Evolutionary conservation across 1,284 basidiomycete genomes (phyloP).

Genomic region (Ganoderma lucidum): DNA sequence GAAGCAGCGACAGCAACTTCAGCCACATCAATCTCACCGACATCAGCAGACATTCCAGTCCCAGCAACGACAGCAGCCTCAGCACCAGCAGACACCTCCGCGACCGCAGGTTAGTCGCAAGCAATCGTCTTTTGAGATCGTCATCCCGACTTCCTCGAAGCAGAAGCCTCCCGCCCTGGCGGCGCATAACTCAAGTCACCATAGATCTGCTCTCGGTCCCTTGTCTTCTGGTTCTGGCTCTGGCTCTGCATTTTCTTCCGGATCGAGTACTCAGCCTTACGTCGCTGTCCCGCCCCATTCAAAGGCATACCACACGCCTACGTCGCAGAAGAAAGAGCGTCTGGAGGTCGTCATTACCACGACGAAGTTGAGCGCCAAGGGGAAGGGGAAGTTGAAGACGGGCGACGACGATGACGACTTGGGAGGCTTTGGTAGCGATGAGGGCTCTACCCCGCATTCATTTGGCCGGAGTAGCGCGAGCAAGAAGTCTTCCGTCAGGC

Average conservation of each 20-base stretch:
- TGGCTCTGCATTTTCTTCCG: background rate
- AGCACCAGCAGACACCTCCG: conserved; percentile 3
- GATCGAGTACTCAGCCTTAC: conserved; percentile 54
- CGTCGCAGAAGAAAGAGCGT: conserved; percentile 35
- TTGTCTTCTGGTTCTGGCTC: conserved; percentile 5
- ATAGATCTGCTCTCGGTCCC: conserved; percentile 4
- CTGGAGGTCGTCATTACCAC: conserved; percentile 31
- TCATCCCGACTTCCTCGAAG: conserved; percentile 27
- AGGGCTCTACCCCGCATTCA: conserved; percentile 48
- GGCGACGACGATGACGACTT: conserved; percentile 56
- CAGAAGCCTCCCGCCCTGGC: conserved; percentile 20
- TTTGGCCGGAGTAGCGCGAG: conserved; percentile 26
- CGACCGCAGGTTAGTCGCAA: conserved; percentile 1
- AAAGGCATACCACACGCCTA: conserved; percentile 57
- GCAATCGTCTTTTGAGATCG: conserved; percentile 23
- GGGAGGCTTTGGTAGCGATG: conserved; percentile 66
- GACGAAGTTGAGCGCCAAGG: conserved; percentile 29
- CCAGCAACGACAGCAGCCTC: conserved; percentile 2
- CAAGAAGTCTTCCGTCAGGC: conserved; percentile 56
- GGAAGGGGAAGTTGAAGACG: conserved; percentile 41
- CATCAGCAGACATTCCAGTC: conserved; percentile 14
- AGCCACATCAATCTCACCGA: background rate
- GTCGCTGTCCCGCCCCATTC: conserved; percentile 62
- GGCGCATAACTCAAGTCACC: conserved; percentile 26
- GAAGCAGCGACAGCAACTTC: background rate